Evolutionary conservation across 2,329 filamentous ascomycete genomes (phyloP), one percentile per base, ranked within the genome.

Genomic region (Penicillium sp.): DNA sequence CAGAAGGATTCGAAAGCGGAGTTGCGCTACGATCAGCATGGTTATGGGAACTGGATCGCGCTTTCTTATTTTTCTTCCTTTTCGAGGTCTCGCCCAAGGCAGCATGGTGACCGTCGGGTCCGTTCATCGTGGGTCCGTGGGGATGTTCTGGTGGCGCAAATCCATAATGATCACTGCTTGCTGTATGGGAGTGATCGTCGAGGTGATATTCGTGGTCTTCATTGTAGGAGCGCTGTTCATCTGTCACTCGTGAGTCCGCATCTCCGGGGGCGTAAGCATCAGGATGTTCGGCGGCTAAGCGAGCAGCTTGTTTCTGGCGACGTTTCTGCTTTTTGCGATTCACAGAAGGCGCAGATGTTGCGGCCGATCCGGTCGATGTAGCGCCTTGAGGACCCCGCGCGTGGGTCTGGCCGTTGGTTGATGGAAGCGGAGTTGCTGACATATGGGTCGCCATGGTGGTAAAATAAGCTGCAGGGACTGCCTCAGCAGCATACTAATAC

Each of bases 271-370:
- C 46, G 47, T 64, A 59, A 34, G 61, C 59, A 51, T 64, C 67
- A 29, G 61, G 71, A 57, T 74, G 73, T 29, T 76, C 76, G 39
- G 77, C 81, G 28, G 80, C 80, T 64, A 84, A 81, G 53, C 84
- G 84, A 29, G 87, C 85, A 31, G 85, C 86, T 71, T 81, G 77
- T 69, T 96, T 96, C 65, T 87, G 85, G 58, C 90, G 81, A 59
- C 90, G 82, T 77, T 95, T 96, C 69, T 93, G 87, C 76, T 96
- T 97, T 77, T 96, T 96, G 65, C 87, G 83, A 72, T 95, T 96
- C 45, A 90, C 84, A 8, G 45, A 44, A 4, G 57, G 46, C 21
- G 43, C 38, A 33, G 56, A 34, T 51, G 45, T 51, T 22, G 51
- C 45, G 44, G 52, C 53, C 13, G 37, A 49, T 44, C 31, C 50